Evolutionary conservation across 2,329 filamentous ascomycete species (phyloP), one percentile per base, ranked within the genome.

Genomic region (Tricladium varicosporioides): DNA sequence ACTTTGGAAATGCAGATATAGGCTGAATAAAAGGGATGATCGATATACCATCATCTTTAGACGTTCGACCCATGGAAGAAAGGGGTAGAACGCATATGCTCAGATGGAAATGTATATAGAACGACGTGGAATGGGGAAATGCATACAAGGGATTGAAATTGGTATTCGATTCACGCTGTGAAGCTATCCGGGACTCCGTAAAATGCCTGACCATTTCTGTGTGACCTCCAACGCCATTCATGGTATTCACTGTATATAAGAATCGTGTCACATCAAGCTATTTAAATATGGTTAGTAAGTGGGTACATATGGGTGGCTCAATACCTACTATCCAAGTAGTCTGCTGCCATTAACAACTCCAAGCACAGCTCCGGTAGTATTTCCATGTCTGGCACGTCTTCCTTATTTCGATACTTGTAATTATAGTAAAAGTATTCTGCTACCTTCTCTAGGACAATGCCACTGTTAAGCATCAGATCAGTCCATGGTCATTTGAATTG

Each of bases 351-450:
- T 62, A 93, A 74, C 59, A 93, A 72, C 75, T 92, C 89, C 45
- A 93, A 78, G 65, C 88, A 92, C 50, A 92, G 76, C 74, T 92
- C 88, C 31, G 88, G 83, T 11, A 88, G 88, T 57, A 92, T 87
- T 14, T 92, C 88, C 85, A 92, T 88, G 67, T 93, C 89, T 4
- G 87, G 85, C 16, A 92, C 88, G 65, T 91, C 85, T 64, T 87
- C 85, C 63, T 78, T 78, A 63, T 91, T 81, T 51, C 81, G 80
- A 73, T 90, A 81, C 67, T 86, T 87, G 73, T 91, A 86, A 77
- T 88, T 89, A 76, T 92, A 92, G 70, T 91, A 89, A 60, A 92
- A 86, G 74, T 92, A 93, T 73, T 92, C 88, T 71, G 86, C 88
- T 32, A 92, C 85, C 70, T 91, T 91, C 71, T 92, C 89, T 2